phyloP scores from a whole-genome alignment of 129 eudicot genomes.

The Flaveria bidentis region DNA sequence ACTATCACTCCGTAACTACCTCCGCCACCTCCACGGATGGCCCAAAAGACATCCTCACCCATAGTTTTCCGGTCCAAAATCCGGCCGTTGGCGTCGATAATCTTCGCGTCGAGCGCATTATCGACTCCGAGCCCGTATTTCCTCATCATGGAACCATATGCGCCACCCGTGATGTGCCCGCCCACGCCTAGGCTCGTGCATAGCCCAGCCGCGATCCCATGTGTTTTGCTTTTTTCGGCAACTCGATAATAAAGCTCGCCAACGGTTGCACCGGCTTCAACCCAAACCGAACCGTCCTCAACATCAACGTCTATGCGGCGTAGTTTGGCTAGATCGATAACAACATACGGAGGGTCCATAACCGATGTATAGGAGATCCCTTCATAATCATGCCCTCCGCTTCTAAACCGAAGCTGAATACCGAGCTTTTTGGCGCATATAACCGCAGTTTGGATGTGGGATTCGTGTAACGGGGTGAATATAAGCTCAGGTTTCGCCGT shows the following conservation, averaged over 20 bases:
- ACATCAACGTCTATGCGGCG: conserved; percentile 52
- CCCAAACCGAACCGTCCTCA: conserved; percentile 59
- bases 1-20: conserved; percentile 68
- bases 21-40: conserved; percentile 75
- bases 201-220: conserved; percentile 66
- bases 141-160: conserved; percentile 77
- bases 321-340: conserved; percentile 60
- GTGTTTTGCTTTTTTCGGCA: conserved; percentile 59
- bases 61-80: conserved; percentile 58
- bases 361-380: conserved; percentile 57
- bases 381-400: conserved; percentile 74
- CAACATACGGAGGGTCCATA: conserved; percentile 45
- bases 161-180: conserved; percentile 82
- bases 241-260: conserved; percentile 61
- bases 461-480: conserved; percentile 50
- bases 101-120: conserved; percentile 63
- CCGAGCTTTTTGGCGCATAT: conserved; percentile 50
- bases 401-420: conserved; percentile 49
- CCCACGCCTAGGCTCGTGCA: conserved; percentile 79
- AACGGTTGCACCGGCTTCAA: conserved; percentile 45
- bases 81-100: conserved; percentile 52
- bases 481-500: conserved; percentile 54
- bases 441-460: conserved; percentile 62
- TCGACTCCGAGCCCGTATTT: conserved; percentile 77
- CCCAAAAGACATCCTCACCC: conserved; percentile 92